Evolutionary conservation across 208 protist genomes (phyloP), one percentile per base, ranked within the genome.

Genomic region (Acanthamoeba healyi): DNA sequence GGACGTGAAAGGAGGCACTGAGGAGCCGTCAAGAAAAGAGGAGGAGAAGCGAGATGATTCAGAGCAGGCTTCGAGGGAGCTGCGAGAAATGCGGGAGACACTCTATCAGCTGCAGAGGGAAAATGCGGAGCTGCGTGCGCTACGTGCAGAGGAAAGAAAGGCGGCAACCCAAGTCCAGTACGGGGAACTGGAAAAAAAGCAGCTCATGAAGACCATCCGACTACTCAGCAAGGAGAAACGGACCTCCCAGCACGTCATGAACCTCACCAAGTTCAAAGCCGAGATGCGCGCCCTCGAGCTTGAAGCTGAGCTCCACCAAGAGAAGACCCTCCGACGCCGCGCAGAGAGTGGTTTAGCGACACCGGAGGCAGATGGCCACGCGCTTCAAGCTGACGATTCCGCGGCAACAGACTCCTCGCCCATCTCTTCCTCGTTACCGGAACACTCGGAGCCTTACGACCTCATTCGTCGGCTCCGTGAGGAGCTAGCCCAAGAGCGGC

Each of bases 181-280:
- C 24, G 65, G 34, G 12, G 65, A 74, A 17, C 7, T 38, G n/a
- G 65, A 74, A 17, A 74, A 40, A 17, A 34, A 74, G 34, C n/a
- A 74, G 29, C 65, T 74, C n/a, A 74, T 74, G 65, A 74, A 74
- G 34, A 74, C 65, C 32, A 74, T 74, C 34, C 65, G 65, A 9
- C 65, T 74, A 17, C 34, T 74, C n/a, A 38, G 19, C 34, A 34
- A 74, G 34, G 65, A 74, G 34, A 10, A 29, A 26, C 65, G 65
- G 1, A 74, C n/a, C 7, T 74, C 65, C 65, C 65, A 74, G 34
- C 29, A 74, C 29, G 65, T 14, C 34, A 74, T 74, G 32, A 74
- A 40, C 65, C 17, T 74, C 65, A 74, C 34, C 65, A 74, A 74
- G 34, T 74, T 74, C 65, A 74, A 74, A 29, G 65, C 65, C 65